Evolutionary conservation across 2,329 filamentous ascomycete genomes (phyloP).

Genomic region (Botryotinia convoluta): DNA sequence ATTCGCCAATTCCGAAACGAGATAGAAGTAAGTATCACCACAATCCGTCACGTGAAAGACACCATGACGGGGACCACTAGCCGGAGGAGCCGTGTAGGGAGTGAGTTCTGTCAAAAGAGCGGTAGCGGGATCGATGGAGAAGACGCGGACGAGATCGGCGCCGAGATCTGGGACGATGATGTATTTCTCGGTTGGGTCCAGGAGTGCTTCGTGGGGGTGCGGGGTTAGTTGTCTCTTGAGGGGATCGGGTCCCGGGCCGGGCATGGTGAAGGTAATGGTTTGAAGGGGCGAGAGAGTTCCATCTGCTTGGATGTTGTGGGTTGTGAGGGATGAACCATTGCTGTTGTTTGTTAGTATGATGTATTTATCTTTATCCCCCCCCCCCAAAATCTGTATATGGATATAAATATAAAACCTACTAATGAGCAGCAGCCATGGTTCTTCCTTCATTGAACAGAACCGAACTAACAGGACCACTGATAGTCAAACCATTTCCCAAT

Average conservation of each 20-base stretch:
- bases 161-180: constrained; percentile 54
- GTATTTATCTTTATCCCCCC: too few species aligned
- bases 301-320: constrained; percentile 3
- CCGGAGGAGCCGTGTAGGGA: constrained; percentile 40
- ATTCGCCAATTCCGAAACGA: constrained; percentile 49
- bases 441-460: constrained; percentile 45
- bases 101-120: constrained; percentile 41
- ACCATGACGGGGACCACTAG: constrained; percentile 54
- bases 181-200: constrained; percentile 52
- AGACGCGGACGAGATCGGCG: constrained; percentile 50
- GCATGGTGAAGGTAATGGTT: constrained; percentile 43
- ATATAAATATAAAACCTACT: constrained; percentile 28
- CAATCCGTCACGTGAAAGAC: constrained; percentile 41
- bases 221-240: constrained; percentile 44
- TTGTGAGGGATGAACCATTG: constrained; percentile 26
- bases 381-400: not conserved
- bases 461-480: constrained; percentile 40
- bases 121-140: constrained; percentile 41
- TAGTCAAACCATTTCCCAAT: constrained; percentile 42
- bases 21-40: constrained; percentile 39
- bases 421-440: constrained; percentile 38
- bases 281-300: constrained; percentile 36
- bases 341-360: constrained; percentile 20
- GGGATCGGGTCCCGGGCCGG: constrained; percentile 39
- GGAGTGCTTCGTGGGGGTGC: constrained; percentile 51